These are phyloP conservation scores for Acanthamoeba healyi DNA, from an alignment of 208 protist genomes.

Conservation along the genomic window DNA sequence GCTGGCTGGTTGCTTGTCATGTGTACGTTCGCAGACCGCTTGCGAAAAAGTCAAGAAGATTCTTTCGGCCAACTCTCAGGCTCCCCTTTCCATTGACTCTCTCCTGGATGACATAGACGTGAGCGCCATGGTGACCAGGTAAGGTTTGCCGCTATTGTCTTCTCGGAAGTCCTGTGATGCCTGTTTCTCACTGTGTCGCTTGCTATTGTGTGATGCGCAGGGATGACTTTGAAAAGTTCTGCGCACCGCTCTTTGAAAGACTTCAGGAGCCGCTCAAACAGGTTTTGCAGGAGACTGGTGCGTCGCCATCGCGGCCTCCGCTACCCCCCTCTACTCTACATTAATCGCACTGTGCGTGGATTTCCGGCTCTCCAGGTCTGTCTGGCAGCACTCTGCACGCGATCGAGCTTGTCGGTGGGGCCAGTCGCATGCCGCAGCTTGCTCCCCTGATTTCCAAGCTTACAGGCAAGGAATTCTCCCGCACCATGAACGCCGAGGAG, in stretches of 20 bases:
- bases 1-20: no score
- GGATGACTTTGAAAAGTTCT: constrained; percentile 73
- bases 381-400: background rate
- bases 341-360: no score
- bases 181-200: background rate
- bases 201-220: background rate
- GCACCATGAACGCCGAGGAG: constrained; percentile 87
- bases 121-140: constrained; percentile 79
- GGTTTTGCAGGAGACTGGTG: constrained; percentile 33
- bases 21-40: background rate
- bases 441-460: constrained; percentile 60
- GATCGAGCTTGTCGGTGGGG: constrained; percentile 86
- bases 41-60: constrained; percentile 88
- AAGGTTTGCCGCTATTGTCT: constrained; percentile 71
- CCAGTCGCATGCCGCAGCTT: constrained; percentile 82
- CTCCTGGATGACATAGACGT: constrained; percentile 88
- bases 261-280: constrained; percentile 39
- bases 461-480: constrained; percentile 72
- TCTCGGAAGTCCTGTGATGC: background rate
- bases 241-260: constrained; percentile 61
- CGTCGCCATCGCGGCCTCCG: no score
- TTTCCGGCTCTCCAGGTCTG: background rate
- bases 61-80: constrained; percentile 80
- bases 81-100: constrained; percentile 86
- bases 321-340: no score